A percentile compares a stretch with the other conserved stretches of the same genome.
These are phyloP conservation scores for Diplodia mutila DNA, from an alignment of 2,329 filamentous ascomycete genomes.

Conservation along the genomic window DNA sequence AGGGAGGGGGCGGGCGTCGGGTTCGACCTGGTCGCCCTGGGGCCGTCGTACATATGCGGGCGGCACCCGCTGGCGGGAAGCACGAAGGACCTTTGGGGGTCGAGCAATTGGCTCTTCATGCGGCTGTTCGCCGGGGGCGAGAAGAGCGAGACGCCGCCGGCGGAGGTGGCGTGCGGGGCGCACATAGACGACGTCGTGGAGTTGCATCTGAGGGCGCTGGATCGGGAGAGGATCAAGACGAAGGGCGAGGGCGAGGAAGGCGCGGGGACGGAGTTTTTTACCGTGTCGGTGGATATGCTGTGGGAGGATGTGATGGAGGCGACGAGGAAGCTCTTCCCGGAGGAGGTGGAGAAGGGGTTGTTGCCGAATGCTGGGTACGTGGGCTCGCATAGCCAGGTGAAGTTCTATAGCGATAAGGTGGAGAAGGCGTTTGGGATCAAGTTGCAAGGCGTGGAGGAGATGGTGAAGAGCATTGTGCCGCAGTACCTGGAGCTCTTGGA, in stretches of 20 bases:
- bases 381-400: neutral
- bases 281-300: neutral
- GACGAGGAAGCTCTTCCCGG: constrained; percentile 17
- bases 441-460: neutral
- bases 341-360: constrained; percentile 9
- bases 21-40: constrained; percentile 3
- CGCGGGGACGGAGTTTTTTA: constrained; percentile 1
- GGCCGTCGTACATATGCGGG: neutral
- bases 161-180: neutral
- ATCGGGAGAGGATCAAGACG: constrained; percentile 5
- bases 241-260: neutral
- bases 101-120: neutral
- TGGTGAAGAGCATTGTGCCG: neutral
- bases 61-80: neutral
- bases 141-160: neutral
- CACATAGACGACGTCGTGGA: constrained; percentile 26
- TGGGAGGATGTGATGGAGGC: constrained; percentile 14
- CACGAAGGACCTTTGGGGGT: neutral
- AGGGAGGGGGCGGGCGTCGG: neutral
- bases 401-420: neutral
- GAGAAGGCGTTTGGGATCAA: constrained; percentile 6
- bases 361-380: constrained; percentile 24
- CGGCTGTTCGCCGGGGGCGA: neutral
- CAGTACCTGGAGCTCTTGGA: constrained; percentile 3
- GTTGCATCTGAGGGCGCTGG: constrained; percentile 26